phyloP scores from a whole-genome alignment of 192 early-diverging fungal species.

The Rhizophagus sp. region DNA sequence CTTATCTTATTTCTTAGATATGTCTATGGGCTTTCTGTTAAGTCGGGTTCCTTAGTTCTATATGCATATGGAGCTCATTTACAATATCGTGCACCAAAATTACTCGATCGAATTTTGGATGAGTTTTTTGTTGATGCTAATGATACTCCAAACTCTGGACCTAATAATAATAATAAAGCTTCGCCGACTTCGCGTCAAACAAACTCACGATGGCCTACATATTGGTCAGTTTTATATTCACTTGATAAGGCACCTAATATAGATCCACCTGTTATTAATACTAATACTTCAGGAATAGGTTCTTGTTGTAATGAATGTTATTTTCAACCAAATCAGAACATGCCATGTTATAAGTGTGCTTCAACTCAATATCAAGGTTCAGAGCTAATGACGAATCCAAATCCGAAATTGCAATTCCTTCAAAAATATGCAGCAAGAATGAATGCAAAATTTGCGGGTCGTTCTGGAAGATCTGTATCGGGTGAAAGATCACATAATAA shows the following conservation, averaged over 20 bases:
- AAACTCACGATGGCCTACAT: constrained; percentile 23
- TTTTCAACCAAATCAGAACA: constrained; percentile 10
- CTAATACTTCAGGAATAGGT: background rate
- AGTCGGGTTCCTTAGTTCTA: constrained; percentile 44
- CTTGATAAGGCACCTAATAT: constrained; percentile 24
- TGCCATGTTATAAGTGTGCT: constrained; percentile 11
- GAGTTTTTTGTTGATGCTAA: constrained; percentile 44
- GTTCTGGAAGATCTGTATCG: background rate
- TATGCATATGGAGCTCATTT: constrained; percentile 47
- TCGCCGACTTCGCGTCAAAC: background rate
- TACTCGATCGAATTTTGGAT: constrained; percentile 46
- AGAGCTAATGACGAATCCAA: background rate
- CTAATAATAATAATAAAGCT: background rate
- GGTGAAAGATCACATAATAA: background rate
- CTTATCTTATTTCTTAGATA: constrained; percentile 41
- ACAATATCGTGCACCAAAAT: constrained; percentile 36
- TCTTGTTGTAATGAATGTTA: background rate
- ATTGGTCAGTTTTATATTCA: constrained; percentile 32
- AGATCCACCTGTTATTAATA: constrained; percentile 15
- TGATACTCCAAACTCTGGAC: background rate
- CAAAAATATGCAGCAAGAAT: constrained; percentile 25
- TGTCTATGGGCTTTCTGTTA: constrained; percentile 40
- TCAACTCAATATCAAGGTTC: background rate
- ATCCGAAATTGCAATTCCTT: constrained; percentile 27
- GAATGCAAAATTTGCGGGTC: constrained; percentile 26